phyloP scores from a whole-genome alignment of 495 filamentous ascomycete species.

The Tuber calosporum region DNA sequence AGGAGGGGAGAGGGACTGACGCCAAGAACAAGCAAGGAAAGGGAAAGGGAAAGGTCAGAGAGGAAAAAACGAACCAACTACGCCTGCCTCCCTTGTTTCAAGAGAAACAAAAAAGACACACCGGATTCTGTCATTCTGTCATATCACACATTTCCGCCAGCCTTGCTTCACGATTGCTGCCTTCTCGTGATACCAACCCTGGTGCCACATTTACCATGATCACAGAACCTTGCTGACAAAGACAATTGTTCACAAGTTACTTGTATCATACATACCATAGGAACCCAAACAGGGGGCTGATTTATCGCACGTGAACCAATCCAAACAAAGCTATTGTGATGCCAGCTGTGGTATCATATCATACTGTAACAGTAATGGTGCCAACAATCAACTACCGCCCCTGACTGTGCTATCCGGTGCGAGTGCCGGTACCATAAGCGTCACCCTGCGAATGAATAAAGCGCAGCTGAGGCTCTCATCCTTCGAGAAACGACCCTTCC shows the following conservation, averaged over 20 bases:
- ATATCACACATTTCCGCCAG: not conserved
- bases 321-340: conserved; percentile 5
- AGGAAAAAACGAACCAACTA: not conserved
- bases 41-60: not conserved
- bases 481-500: not conserved
- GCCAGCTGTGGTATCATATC: not conserved
- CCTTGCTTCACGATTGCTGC: not conserved
- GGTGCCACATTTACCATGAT: not conserved
- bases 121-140: not conserved
- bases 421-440: not conserved
- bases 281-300: not conserved
- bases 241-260: not conserved
- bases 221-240: not conserved
- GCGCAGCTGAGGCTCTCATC: not conserved
- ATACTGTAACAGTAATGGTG: not conserved
- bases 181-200: not conserved
- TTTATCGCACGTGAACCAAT: not conserved
- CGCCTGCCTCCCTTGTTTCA: not conserved
- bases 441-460: conserved; percentile 2
- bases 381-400: not conserved
- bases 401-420: not conserved
- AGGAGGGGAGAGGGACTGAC: conserved; percentile 15
- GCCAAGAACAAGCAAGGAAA: conserved; percentile 23
- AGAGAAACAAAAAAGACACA: not conserved
- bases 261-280: too few species aligned